These are phyloP conservation scores for Desmodesmus armatus DNA, from an alignment of 139 green algal species.

Conservation along the genomic window DNA sequence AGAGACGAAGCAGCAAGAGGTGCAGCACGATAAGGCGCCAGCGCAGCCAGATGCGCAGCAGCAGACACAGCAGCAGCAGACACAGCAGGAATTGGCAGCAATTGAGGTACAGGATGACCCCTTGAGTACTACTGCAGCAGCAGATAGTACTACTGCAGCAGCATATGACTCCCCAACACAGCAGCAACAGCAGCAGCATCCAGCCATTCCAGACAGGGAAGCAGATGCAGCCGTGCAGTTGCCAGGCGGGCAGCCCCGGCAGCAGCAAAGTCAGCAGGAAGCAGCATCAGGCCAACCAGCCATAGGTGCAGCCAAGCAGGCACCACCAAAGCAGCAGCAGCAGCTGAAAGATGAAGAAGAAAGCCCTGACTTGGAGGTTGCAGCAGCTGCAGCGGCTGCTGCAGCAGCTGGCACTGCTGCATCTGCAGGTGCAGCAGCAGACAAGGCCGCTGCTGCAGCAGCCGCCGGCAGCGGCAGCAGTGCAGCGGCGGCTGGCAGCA, in stretches of 20 bases:
- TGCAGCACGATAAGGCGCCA: not conserved
- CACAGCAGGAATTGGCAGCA: not conserved
- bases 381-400: constrained; percentile 8
- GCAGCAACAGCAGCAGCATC: not conserved
- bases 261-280: not conserved
- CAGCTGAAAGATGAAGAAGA: no score
- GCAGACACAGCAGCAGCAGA: not conserved
- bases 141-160: not conserved
- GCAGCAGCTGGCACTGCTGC: not conserved
- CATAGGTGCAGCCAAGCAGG: not conserved
- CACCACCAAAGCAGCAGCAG: not conserved
- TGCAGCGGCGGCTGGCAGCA: not conserved
- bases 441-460: not conserved
- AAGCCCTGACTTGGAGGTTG: no score
- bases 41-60: not conserved
- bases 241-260: constrained; percentile 27
- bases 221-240: not conserved
- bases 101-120: no score
- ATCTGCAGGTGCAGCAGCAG: not conserved
- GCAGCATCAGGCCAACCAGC: no score
- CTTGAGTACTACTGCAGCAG: no score
- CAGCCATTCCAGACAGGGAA: not conserved
- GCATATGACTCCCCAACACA: not conserved
- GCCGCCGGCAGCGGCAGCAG: no score
- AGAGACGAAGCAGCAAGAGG: constrained; percentile 2